Evolutionary conservation across 352 stramenopile species (phyloP).

Genomic region (Pythium scleroteichum): DNA sequence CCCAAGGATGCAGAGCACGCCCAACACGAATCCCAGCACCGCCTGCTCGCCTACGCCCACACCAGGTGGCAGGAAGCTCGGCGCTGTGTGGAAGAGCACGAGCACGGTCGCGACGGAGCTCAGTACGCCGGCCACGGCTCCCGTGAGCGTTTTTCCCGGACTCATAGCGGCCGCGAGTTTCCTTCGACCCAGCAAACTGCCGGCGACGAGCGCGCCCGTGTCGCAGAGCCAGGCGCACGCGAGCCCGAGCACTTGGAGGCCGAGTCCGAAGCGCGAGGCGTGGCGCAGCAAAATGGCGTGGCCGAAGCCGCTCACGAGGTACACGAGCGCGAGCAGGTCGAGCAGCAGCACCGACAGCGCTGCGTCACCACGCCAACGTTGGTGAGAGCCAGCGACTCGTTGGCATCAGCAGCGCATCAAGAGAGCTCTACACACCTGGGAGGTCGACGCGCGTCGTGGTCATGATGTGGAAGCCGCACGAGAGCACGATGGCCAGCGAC

Average conservation of each 20-base stretch:
- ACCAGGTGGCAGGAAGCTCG: constrained; percentile 27
- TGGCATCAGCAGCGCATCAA: no score
- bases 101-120: constrained; percentile 50
- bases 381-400: no score
- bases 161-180: constrained; percentile 69
- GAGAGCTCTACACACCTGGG: constrained; percentile 18
- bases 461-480: constrained; percentile 44
- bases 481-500: constrained; percentile 28
- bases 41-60: constrained; percentile 42
- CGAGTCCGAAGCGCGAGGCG: constrained; percentile 49
- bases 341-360: constrained; percentile 38
- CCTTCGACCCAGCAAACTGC: constrained; percentile 47
- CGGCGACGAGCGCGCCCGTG: constrained; percentile 57
- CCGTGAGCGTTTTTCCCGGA: constrained; percentile 68
- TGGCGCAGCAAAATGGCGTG: constrained; percentile 65
- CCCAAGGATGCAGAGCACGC: constrained; percentile 60
- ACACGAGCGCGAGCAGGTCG: constrained; percentile 57
- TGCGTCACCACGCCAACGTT: not conserved
- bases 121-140: constrained; percentile 48
- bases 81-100: constrained; percentile 30
- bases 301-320: constrained; percentile 61
- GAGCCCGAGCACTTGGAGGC: constrained; percentile 63
- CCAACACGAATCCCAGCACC: constrained; percentile 44
- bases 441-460: constrained; percentile 39
- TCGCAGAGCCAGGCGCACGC: constrained; percentile 71